Percentiles rank a stretch among this genome's conserved stretches.
These are phyloP conservation scores for Flaveria robusta DNA, from an alignment of 129 eudicot species.

Conservation along the genomic window DNA sequence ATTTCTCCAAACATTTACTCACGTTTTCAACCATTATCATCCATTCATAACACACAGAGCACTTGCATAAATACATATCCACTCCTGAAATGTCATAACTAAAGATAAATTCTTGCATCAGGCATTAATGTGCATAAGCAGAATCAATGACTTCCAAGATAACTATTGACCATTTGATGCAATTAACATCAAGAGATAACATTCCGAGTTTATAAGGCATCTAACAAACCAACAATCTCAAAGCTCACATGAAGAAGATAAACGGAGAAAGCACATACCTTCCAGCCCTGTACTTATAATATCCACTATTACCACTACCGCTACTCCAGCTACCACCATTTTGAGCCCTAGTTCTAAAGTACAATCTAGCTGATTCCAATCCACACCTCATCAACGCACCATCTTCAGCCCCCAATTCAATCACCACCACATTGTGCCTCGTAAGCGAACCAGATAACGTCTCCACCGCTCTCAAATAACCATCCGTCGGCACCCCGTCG, in stretches of 20 bases:
- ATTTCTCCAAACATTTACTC: background rate
- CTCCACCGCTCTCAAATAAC: conserved; percentile 74
- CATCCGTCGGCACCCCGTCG: conserved; percentile 66
- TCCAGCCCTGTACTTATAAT: conserved; percentile 81
- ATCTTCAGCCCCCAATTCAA: conserved; percentile 71
- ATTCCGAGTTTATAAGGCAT: background rate
- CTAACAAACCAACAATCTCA: background rate
- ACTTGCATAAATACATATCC: background rate
- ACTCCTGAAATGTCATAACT: background rate
- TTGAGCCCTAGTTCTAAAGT: conserved; percentile 55
- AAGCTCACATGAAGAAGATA: conserved; percentile 8
- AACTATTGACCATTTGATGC: background rate
- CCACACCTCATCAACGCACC: conserved; percentile 78
- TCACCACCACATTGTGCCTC: conserved; percentile 74
- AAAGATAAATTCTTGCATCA: conserved; percentile 13
- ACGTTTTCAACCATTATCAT: conserved; percentile 4
- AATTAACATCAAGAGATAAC: background rate
- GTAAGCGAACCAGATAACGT: conserved; percentile 70
- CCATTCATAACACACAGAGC: background rate
- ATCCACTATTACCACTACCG: conserved; percentile 53
- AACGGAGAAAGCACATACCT: conserved; percentile 44
- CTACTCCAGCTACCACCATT: conserved; percentile 30
- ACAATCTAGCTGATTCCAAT: conserved; percentile 67
- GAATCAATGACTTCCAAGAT: conserved; percentile 8
- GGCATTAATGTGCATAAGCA: conserved; percentile 20